phyloP scores from a whole-genome alignment of 148 eudicot genomes.

The Chenopodium berlandieri region DNA sequence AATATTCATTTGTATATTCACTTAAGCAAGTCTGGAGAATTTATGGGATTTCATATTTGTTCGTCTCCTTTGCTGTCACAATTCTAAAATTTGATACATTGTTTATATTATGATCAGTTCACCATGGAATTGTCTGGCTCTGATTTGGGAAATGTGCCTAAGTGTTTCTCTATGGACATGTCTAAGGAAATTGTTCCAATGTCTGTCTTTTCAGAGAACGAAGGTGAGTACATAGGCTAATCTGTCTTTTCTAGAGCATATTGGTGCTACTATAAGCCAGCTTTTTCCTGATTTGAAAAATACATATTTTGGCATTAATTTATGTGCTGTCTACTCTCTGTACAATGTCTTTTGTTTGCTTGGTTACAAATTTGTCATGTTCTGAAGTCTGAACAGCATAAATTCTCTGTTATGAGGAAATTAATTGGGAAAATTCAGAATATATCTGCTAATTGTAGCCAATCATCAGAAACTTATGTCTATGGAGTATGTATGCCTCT shows the following conservation, averaged over 20 bases:
- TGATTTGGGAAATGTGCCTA: slow-evolving; percentile 60
- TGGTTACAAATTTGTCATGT: neutral
- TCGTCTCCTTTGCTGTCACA: slow-evolving; percentile 12
- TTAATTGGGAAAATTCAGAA: neutral
- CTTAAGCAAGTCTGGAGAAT: slow-evolving; percentile 15
- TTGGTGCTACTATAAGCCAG: neutral
- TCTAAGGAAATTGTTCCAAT: slow-evolving; percentile 68
- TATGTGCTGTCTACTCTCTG: neutral
- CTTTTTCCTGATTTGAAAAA: neutral
- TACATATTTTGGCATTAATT: neutral
- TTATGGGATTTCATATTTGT: slow-evolving; percentile 17
- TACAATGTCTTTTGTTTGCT: neutral
- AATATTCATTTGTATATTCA: neutral
- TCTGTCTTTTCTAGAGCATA: neutral
- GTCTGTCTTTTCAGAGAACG: slow-evolving; percentile 76
- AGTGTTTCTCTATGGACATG: slow-evolving; percentile 69
- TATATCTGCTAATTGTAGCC: neutral
- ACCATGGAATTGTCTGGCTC: slow-evolving; percentile 76
- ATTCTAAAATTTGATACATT: slow-evolving; percentile 28
- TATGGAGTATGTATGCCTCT: neutral
- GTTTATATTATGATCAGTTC: slow-evolving; percentile 54
- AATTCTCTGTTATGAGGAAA: neutral
- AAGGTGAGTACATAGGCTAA: slow-evolving; percentile 45
- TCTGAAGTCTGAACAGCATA: neutral
- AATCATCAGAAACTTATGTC: neutral